These are phyloP conservation scores for Pisolithus marmoratus DNA, from an alignment of 768 basidiomycete genomes.

Conservation along the genomic window DNA sequence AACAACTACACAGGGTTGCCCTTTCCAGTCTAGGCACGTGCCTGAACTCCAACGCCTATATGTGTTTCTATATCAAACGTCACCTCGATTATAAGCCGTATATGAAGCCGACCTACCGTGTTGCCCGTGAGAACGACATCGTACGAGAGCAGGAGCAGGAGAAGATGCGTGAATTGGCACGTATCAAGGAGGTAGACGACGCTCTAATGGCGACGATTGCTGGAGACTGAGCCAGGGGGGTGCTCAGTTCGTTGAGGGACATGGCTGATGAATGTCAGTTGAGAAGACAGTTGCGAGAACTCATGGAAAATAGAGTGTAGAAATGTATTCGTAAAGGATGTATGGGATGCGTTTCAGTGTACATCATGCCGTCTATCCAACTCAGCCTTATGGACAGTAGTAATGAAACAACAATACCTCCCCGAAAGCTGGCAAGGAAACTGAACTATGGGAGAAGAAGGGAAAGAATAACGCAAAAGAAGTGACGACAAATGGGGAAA, in stretches of 20 bases:
- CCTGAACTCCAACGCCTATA: conserved; percentile 74
- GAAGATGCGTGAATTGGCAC: conserved; percentile 46
- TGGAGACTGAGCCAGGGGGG: conserved; percentile 11
- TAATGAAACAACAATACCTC: conserved; percentile 6
- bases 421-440: not conserved
- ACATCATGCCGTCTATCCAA: conserved; percentile 3
- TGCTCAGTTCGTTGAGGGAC: no score
- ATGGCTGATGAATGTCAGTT: no score
- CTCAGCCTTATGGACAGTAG: not conserved
- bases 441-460: not conserved
- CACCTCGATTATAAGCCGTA: conserved; percentile 78
- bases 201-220: conserved; percentile 47
- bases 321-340: not conserved
- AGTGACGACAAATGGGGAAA: not conserved
- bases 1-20: conserved; percentile 48
- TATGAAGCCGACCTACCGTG: conserved; percentile 61
- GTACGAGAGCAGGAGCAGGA: conserved; percentile 55
- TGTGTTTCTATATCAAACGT: conserved; percentile 94
- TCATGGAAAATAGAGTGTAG: no score
- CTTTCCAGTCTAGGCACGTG: conserved; percentile 63
- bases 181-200: conserved; percentile 60
- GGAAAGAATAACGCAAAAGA: not conserved
- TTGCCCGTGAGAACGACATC: conserved; percentile 60
- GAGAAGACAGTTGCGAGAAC: no score
- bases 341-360: conserved; percentile 1